phyloP scores from a whole-genome alignment of 73 alveolate genomes.

The Paramecium pentaurelia region DNA sequence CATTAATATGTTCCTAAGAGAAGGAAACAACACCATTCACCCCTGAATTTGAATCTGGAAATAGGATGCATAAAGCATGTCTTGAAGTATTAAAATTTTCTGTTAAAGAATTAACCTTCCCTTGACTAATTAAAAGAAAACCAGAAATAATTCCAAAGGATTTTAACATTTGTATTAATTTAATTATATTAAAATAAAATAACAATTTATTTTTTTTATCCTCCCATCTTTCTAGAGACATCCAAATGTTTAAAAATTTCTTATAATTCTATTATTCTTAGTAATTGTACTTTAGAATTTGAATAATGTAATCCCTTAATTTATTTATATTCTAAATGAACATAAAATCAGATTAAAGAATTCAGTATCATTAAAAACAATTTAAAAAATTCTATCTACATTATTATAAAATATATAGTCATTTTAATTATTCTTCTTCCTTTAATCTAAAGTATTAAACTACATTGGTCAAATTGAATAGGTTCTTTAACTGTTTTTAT shows the following conservation, averaged over 20 bases:
- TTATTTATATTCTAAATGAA: no score
- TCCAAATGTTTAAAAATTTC: no score
- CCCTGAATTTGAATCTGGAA: constrained; percentile 40
- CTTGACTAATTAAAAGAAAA: not conserved
- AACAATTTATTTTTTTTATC: not conserved
- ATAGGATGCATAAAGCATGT: constrained; percentile 38
- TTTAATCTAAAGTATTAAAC: constrained; percentile 13
- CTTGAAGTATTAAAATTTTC: not conserved
- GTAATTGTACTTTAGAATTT: no score
- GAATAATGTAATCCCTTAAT: not conserved
- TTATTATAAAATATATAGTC: not conserved
- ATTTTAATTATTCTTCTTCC: constrained; percentile 24
- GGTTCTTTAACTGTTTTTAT: not conserved
- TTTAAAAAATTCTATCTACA: not conserved
- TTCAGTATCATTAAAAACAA: not conserved
- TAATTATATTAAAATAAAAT: not conserved
- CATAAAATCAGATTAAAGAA: not conserved
- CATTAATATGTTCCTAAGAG: constrained; percentile 55
- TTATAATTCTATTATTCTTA: no score
- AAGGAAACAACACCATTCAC: constrained; percentile 74
- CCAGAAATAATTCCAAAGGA: not conserved
- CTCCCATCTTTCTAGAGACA: no score
- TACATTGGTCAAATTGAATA: not conserved
- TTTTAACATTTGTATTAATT: not conserved
- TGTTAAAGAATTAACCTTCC: not conserved